Percentiles rank a stretch among this genome's conserved stretches.
Conservation (phyloP, 2,329 filamentous ascomycete genomes). For the Botrytis aclada region DNA sequence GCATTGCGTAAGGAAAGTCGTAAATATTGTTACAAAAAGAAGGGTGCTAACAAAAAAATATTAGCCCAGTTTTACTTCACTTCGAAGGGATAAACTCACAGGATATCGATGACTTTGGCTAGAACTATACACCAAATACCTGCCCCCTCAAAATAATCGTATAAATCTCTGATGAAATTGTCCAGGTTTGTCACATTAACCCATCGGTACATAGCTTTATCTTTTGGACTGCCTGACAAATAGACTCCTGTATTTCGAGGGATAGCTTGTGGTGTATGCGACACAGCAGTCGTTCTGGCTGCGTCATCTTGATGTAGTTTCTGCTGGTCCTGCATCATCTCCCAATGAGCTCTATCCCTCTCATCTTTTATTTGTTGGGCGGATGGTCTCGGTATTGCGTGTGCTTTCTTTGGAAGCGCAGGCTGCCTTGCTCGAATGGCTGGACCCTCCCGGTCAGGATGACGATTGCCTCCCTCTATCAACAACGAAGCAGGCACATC, state of each 20-base stretch:
- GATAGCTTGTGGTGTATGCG: constrained; percentile 38
- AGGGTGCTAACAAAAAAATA: constrained; percentile 48
- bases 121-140: constrained; percentile 69
- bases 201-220: constrained; percentile 71
- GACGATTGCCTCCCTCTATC: constrained; percentile 50
- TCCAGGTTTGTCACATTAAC: constrained; percentile 70
- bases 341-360: constrained; percentile 48
- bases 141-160: constrained; percentile 64
- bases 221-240: constrained; percentile 53
- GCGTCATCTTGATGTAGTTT: constrained; percentile 44
- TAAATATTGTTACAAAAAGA: constrained; percentile 65
- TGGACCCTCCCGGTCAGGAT: constrained; percentile 29
- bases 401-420: constrained; percentile 26
- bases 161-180: constrained; percentile 65
- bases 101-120: constrained; percentile 52
- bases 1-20: constrained; percentile 66
- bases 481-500: constrained; percentile 63
- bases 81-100: constrained; percentile 43
- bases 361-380: constrained; percentile 42
- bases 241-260: constrained; percentile 48
- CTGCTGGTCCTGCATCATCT: constrained; percentile 51
- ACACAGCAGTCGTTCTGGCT: constrained; percentile 3
- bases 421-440: constrained; percentile 26
- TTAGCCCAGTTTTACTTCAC: constrained; percentile 17
- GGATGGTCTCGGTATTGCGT: constrained; percentile 43